Percentiles rank a stretch among this genome's conserved stretches.
Evolutionary conservation across 371 early-diverging fungal species (phyloP).

Genomic region (Circinella umbellata): DNA sequence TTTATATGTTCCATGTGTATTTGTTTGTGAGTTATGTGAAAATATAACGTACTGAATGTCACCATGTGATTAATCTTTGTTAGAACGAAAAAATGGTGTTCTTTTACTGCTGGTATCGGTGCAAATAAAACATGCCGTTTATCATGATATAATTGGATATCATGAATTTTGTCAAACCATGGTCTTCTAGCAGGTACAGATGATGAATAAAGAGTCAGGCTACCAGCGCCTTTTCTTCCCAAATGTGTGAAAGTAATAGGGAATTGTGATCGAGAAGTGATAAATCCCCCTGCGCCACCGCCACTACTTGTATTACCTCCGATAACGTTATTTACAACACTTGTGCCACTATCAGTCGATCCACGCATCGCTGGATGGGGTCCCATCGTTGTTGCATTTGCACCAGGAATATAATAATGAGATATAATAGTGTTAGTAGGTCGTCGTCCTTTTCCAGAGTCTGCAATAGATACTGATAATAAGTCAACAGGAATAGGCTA

Average conservation of each 20-base stretch:
- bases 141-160: slow-evolving; percentile 62
- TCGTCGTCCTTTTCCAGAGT: slow-evolving; percentile 20
- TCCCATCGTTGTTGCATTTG: slow-evolving; percentile 13
- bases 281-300: neutral
- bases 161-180: slow-evolving; percentile 84
- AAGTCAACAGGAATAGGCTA: slow-evolving; percentile 81
- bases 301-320: slow-evolving; percentile 22
- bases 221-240: slow-evolving; percentile 65
- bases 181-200: slow-evolving; percentile 76
- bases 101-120: slow-evolving; percentile 36
- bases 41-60: slow-evolving; percentile 41
- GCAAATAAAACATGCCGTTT: slow-evolving; percentile 65
- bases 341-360: slow-evolving; percentile 11
- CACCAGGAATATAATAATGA: slow-evolving; percentile 38
- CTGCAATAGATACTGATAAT: slow-evolving; percentile 34
- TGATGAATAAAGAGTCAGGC: slow-evolving; percentile 73
- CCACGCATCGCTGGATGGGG: slow-evolving; percentile 12
- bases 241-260: slow-evolving; percentile 79
- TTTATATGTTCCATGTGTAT: too few species aligned
- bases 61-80: slow-evolving; percentile 40
- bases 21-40: neutral
- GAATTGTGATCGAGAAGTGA: slow-evolving; percentile 20
- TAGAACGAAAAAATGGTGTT: slow-evolving; percentile 24
- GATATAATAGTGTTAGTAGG: slow-evolving; percentile 43
- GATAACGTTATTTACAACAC: slow-evolving; percentile 18